Evolutionary conservation across 371 early-diverging fungal genomes (phyloP), one percentile per base, ranked within the genome.

Genomic region (Globomyces sp.): DNA sequence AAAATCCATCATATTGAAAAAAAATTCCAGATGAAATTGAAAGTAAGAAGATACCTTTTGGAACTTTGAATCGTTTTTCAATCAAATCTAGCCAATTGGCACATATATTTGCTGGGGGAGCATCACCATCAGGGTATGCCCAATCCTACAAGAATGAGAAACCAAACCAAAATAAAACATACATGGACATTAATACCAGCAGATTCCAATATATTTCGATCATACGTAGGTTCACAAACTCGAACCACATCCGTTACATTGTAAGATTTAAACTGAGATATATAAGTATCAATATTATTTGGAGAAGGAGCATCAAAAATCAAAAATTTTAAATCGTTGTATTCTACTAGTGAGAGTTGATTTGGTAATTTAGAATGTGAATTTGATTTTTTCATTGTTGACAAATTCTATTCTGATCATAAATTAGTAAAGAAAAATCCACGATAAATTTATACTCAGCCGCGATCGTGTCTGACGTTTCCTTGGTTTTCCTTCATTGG

Each of bases 231-330:
- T 72, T 94, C 92, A 74, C 95, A 94, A 42, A 91, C 93, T 4
- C 94, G 86, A 5, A 94, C 92, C 9, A 94, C 88, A 59, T 92
- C 90, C 2, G 89, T 87, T 51, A 92, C 94, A 61, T 86, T 75
- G 57, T 88, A 79, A 47, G 83, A 78, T 43, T 77, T 74, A 71
- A 94, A 83, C 71, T 93, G 90, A 73, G 82, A 71, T 40, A 65
- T 43, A 39, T 96, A 96, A 11, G 87, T 79, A 1, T 84, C 81
- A 42, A 95, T 72, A 4, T 88, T 93, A 62, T 86, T 77, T 71
- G 91, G 90, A 24, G 95, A 89, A 1, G 96, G 95, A 55, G 91
- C 89, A 72, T 95, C 95, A 68, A 93, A 84, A 60, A 96, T 90
- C 44, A 96, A 77, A 74, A 92, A 95, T 2, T 90, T 88, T 65